Evolutionary conservation across 805 yeast genomes (phyloP), one percentile per base, ranked within the genome.

Genomic region (Ogataea thermomethanolica): DNA sequence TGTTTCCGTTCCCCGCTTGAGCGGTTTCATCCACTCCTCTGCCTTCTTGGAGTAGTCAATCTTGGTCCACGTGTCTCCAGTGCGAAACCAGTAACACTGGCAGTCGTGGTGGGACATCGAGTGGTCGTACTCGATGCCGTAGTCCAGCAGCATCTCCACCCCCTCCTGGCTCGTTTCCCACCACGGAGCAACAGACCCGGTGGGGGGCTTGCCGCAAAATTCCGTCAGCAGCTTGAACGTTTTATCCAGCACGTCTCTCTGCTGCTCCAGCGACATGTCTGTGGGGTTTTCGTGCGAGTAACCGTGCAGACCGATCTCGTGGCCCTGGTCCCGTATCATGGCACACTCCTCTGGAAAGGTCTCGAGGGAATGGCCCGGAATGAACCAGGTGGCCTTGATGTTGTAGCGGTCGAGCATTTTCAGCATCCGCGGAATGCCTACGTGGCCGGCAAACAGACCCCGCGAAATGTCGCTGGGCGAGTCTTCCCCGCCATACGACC

Each of bases 321-420:
- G 68, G 4, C 67, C 68, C 8, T 37, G 37, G 44, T 64, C 67
- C 29, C 63, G 56, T 15, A 64, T 51, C 54, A 52, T 44, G n/a
- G 58, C 62, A 39, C 65, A 59, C 33, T 58, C 61, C 37, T 62
- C 64, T 3, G 68, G 68, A 43, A 64, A 64, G 1, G 68, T 64
- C 44, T 62, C 66, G n/a, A 64, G 49, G 9, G 67, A 61, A 43
- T 64, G 68, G 17, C 66, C 68, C 8, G 68, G 68, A 38, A 58
- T 55, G 35, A 64, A 64, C 66, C 66, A 64, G 27, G 68, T 64
- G 6, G 62, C 68, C 37, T 62, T 64, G 49, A 64, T 64, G 22
- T 53, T 45, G 46, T 64, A 61, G 41, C 61, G 64, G 29, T 57
- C 58, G 30, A 64, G 52, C 50, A 64, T 36, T 37, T 56, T 64